These are phyloP conservation scores for Ophiocordyceps camponoti-rufipedis DNA, from an alignment of 2,329 filamentous ascomycete species.

Conservation along the genomic window DNA sequence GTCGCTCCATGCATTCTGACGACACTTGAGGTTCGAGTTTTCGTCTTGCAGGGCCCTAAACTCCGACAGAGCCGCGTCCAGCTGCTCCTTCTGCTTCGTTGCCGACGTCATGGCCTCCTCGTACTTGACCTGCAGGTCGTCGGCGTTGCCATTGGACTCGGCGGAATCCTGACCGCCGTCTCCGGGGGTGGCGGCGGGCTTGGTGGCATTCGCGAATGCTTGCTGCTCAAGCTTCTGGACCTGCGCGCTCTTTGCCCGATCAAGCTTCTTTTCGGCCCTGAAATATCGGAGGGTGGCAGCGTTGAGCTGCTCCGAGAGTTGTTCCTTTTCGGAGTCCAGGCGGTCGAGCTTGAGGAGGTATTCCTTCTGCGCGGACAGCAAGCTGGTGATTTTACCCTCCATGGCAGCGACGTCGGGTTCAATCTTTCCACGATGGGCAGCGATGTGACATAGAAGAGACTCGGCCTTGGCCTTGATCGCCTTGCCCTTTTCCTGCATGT, in stretches of 20 bases:
- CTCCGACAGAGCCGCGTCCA: slow-evolving; percentile 62
- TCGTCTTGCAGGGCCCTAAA: slow-evolving; percentile 60
- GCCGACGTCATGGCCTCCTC: slow-evolving; percentile 61
- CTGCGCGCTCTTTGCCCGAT: slow-evolving; percentile 72
- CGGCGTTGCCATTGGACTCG: slow-evolving; percentile 34
- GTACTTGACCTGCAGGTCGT: slow-evolving; percentile 56
- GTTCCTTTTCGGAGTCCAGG: slow-evolving; percentile 60
- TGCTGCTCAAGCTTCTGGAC: slow-evolving; percentile 87
- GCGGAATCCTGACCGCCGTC: slow-evolving; percentile 31
- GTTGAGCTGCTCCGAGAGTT: slow-evolving; percentile 72
- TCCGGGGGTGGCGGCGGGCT: slow-evolving; percentile 16
- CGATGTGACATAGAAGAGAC: slow-evolving; percentile 42
- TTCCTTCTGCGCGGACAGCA: slow-evolving; percentile 70
- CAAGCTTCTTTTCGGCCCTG: slow-evolving; percentile 86
- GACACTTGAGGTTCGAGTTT: slow-evolving; percentile 51
- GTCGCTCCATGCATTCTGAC: slow-evolving; percentile 59
- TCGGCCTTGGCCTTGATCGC: slow-evolving; percentile 60
- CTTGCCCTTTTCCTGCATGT: slow-evolving; percentile 58
- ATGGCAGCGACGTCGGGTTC: slow-evolving; percentile 54
- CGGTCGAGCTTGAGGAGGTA: slow-evolving; percentile 60
- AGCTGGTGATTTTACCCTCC: slow-evolving; percentile 54
- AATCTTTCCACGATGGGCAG: slow-evolving; percentile 30
- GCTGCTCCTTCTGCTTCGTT: slow-evolving; percentile 73
- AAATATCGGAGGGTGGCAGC: slow-evolving; percentile 80
- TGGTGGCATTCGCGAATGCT: slow-evolving; percentile 52